A percentile compares a stretch with the other conserved stretches of the same genome.
Evolutionary conservation across 225 moss, liverwort and hornwort species (phyloP).

Genomic region (Thuidium tamariscinum): DNA sequence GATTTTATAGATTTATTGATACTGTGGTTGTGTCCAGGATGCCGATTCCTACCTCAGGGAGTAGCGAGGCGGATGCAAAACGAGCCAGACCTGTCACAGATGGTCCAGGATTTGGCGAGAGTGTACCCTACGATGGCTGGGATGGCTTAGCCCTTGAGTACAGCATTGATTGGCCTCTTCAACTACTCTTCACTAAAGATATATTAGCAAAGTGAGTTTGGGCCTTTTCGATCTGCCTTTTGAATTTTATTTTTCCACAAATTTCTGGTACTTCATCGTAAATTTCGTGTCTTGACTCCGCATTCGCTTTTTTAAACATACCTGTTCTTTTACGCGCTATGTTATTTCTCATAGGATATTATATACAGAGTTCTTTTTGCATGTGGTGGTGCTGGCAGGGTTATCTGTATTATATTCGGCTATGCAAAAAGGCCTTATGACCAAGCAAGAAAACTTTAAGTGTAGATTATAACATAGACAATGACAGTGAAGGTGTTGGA

Average conservation of each 20-base stretch:
- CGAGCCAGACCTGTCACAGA: conserved; percentile 71
- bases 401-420: not conserved
- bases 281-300: not conserved
- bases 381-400: not conserved
- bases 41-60: conserved; percentile 51
- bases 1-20: not conserved
- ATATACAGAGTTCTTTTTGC: not conserved
- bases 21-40: conserved; percentile 24
- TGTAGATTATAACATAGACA: not conserved
- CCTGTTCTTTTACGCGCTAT: not conserved
- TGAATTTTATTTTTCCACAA: not conserved
- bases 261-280: not conserved
- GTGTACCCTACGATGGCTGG: conserved; percentile 94
- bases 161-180: conserved; percentile 93
- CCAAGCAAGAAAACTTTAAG: not conserved
- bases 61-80: conserved; percentile 45
- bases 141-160: conserved; percentile 96
- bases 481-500: not conserved
- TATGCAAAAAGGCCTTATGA: not conserved
- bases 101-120: conserved; percentile 56
- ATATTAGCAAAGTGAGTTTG: conserved; percentile 75
- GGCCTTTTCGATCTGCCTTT: not conserved
- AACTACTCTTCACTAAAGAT: conserved; percentile 86
- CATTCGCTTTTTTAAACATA: not conserved
- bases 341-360: not conserved